Evolutionary conservation across 1,284 basidiomycete species (phyloP), one percentile per base, ranked within the genome.

Genomic region (Kwoniella shivajii): DNA sequence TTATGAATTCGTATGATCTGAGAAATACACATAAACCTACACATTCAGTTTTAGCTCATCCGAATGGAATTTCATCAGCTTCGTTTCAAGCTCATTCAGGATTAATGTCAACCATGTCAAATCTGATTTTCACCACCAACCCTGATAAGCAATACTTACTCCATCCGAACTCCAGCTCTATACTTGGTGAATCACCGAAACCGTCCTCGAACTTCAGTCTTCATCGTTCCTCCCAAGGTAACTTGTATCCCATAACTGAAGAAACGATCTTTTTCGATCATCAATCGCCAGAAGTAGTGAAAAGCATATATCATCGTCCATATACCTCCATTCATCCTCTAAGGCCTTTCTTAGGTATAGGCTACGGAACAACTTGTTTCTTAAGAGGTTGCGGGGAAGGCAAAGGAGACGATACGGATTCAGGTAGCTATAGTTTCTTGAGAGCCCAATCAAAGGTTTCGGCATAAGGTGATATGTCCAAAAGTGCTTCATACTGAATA

Each of bases 61-160:
- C 62, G 2, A 22, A 47, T 16, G 71, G 69, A 1, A 70, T 67
- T 2, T 31, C 59, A 4, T 53, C 44, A 6, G 66, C 68, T 11
- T 57, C 57, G 1, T 71, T 68, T 54, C 68, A 71, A 45, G n/a
- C 67, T 30, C 68, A 71, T 49, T 71, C 68, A 4, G 71, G 71
- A 3, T 46, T 73, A n/a, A 65, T 71, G 59, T 66, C 69, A 7
- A 71, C 68, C 6, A 57, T 68, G 0, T 61, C 65, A 14, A 48
- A 45, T 36, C n/a, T n/a, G n/a, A n/a, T 9, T 18, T 49, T 5
- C 34, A 24, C 24, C 10, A 2, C n/a, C 47, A 27, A 38, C 6
- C 18, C 9, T 10, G 22, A 24, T 24, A 30, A 30, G 4, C 26
- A 31, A 31, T 30, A 29, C 10, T n/a, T n/a, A n/a, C n/a, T n/a